Percentiles rank a stretch among this genome's conserved stretches.
Conservation (phyloP, 306 rosid species). For the Sechiopsis laciniata region DNA sequence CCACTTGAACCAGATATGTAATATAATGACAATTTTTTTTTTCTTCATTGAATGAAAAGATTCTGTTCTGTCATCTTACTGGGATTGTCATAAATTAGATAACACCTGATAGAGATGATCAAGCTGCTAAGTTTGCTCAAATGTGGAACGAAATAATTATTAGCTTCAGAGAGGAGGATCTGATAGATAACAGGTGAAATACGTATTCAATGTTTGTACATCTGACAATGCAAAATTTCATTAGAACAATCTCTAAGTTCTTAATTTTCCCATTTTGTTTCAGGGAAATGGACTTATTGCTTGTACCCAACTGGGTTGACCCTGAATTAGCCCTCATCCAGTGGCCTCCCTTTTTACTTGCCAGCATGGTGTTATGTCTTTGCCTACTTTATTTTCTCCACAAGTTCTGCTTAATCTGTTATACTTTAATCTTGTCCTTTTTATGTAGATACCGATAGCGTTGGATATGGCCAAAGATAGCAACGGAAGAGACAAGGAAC, state of each 20-base stretch:
- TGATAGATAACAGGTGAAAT: conserved; percentile 66
- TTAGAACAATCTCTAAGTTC: no score
- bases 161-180: conserved; percentile 93
- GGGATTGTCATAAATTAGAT: conserved; percentile 40
- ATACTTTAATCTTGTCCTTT: conserved; percentile 12
- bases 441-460: conserved; percentile 80
- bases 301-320: conserved; percentile 84
- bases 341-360: conserved; percentile 99
- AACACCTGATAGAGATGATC: conserved; percentile 50
- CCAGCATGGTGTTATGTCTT: conserved; percentile 66
- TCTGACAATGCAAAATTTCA: conserved; percentile 9
- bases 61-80: not conserved
- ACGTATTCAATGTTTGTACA: conserved; percentile 10
- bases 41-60: not conserved
- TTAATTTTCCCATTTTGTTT: conserved; percentile 13
- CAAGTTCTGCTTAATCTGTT: not conserved
- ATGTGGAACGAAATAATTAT: conserved; percentile 81
- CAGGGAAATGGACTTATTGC: conserved; percentile 93
- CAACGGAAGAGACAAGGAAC: conserved; percentile 58
- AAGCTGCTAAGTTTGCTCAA: conserved; percentile 85
- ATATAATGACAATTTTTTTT: conserved; percentile 10
- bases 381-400: conserved; percentile 12
- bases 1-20: conserved; percentile 23
- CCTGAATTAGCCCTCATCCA: conserved; percentile 60
- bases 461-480: conserved; percentile 92